Percentiles rank a stretch among this genome's conserved stretches.
These are phyloP conservation scores for Aethionema arabicum DNA, from an alignment of 345 rosid genomes.

Conservation along the genomic window DNA sequence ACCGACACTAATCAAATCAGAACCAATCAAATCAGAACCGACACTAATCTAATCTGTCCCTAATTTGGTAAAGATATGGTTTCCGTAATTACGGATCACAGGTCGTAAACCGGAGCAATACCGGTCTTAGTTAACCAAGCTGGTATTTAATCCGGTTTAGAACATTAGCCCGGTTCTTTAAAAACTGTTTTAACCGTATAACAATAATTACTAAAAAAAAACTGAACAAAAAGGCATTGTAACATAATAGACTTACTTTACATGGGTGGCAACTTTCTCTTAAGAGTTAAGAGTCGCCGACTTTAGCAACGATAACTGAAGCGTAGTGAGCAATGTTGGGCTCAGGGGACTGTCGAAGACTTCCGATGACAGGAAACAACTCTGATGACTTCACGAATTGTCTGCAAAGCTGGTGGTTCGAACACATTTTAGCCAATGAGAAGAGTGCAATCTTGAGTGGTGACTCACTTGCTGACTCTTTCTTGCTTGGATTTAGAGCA, in stretches of 20 bases:
- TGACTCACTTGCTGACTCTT: constrained; percentile 68
- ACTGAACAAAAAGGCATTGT: not conserved
- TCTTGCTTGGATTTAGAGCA: constrained; percentile 76
- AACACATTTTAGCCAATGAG: constrained; percentile 92
- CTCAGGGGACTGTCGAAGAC: constrained; percentile 88
- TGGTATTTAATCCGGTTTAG: not conserved
- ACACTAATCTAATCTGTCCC: no score
- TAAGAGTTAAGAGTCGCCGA: constrained; percentile 44
- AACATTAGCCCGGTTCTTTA: not conserved
- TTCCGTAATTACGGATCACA: no score
- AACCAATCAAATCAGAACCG: no score
- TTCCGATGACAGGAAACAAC: constrained; percentile 65
- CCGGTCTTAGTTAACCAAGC: not conserved
- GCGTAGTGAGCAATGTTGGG: constrained; percentile 83
- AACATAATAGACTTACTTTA: constrained; percentile 28
- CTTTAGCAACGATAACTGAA: constrained; percentile 62
- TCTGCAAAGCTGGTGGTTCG: constrained; percentile 68
- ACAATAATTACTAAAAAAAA: not conserved
- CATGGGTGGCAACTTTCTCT: constrained; percentile 16
- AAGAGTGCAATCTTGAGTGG: constrained; percentile 88
- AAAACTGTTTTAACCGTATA: not conserved
- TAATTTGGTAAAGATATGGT: no score
- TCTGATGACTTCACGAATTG: constrained; percentile 71
- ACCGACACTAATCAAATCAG: no score
- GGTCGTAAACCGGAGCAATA: no score